Conservation (phyloP, 2,329 filamentous ascomycete species). For the Penicillium sp. region DNA sequence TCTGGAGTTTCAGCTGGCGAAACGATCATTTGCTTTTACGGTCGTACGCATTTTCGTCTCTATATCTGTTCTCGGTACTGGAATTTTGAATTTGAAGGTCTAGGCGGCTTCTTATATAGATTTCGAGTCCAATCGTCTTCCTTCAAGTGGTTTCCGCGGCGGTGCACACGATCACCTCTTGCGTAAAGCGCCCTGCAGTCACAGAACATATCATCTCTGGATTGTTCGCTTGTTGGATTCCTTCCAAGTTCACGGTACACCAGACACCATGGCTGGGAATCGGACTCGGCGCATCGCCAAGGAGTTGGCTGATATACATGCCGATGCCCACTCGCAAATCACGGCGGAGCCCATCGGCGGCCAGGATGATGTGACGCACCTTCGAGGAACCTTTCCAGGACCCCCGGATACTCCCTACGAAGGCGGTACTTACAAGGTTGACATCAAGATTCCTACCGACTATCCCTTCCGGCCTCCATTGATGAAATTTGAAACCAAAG, state of each 20-base stretch:
- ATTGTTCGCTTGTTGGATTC: neutral
- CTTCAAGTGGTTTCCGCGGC: neutral
- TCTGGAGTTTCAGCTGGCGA: neutral
- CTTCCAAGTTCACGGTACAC: neutral
- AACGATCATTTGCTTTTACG: neutral
- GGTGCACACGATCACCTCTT: neutral
- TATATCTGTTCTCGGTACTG: neutral
- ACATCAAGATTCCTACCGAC: conserved; percentile 82
- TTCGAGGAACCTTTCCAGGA: conserved; percentile 80
- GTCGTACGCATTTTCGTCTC: neutral
- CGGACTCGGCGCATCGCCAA: conserved; percentile 59
- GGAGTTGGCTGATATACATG: conserved; percentile 53
- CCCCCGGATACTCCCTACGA: conserved; percentile 94
- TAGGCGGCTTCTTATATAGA: neutral
- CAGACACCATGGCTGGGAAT: conserved; percentile 56
- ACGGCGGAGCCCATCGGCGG: conserved; percentile 65
- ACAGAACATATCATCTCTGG: neutral
- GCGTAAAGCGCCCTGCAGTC: neutral
- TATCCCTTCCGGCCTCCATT: conserved; percentile 92
- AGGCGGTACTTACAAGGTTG: conserved; percentile 77
- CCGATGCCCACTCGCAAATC: conserved; percentile 77
- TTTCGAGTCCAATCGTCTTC: neutral
- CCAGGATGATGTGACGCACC: conserved; percentile 74
- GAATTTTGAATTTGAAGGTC: neutral
- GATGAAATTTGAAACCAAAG: conserved; percentile 90